These are phyloP conservation scores for Trypanosoma lewisi DNA, from an alignment of 208 protist species.

Conservation along the genomic window DNA sequence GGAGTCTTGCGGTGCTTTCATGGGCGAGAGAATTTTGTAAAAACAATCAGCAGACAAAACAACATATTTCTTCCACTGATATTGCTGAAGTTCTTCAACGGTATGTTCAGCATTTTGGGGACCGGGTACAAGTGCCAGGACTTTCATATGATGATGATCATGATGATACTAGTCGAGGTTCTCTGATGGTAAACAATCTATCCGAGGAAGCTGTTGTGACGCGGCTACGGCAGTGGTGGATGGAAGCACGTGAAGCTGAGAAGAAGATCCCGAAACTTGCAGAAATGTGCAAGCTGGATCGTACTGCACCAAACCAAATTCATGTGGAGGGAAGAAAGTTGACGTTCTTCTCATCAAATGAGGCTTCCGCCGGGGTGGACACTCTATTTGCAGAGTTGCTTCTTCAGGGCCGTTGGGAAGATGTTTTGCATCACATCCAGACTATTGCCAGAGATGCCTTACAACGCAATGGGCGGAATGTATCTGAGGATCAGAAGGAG, in stretches of 20 bases:
- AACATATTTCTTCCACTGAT: constrained; percentile 31
- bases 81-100: constrained; percentile 25
- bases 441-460: not conserved
- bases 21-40: constrained; percentile 25
- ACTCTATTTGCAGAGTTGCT: constrained; percentile 25
- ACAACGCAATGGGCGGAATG: not conserved
- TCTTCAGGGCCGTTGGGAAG: constrained; percentile 24
- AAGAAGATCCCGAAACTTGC: constrained; percentile 21
- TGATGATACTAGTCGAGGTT: not conserved
- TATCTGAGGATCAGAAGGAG: not conserved
- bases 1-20: constrained; percentile 23
- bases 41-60: constrained; percentile 1
- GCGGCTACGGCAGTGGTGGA: constrained; percentile 27
- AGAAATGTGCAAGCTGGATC: constrained; percentile 24
- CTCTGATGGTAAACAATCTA: not conserved
- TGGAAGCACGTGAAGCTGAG: constrained; percentile 27
- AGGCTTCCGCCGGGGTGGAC: not conserved
- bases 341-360: constrained; percentile 8
- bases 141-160: not conserved
- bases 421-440: constrained; percentile 20
- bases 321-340: constrained; percentile 28
- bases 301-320: constrained; percentile 24
- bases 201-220: constrained; percentile 12
- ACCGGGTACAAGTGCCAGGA: constrained; percentile 7
- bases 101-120: constrained; percentile 24